A percentile compares a stretch with the other conserved stretches of the same genome.
phyloP scores from a whole-genome alignment of 2,329 filamentous ascomycete genomes.

The Peltaster fructicola region DNA sequence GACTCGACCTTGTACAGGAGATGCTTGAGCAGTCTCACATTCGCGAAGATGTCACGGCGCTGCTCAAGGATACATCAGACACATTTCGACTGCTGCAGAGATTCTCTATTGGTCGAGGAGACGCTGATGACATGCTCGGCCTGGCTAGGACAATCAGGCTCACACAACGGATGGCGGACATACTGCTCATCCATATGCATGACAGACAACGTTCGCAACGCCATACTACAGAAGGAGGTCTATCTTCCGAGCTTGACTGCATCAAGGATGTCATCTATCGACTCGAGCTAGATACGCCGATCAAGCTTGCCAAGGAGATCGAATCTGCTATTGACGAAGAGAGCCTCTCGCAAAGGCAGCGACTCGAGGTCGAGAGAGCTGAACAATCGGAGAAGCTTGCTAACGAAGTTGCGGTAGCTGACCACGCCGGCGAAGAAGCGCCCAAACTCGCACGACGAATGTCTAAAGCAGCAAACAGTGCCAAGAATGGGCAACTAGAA shows the following conservation, averaged over 20 bases:
- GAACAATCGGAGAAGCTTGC: conserved; percentile 56
- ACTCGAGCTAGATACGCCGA: conserved; percentile 49
- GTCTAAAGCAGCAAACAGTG: conserved; percentile 6
- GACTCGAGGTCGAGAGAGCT: conserved; percentile 54
- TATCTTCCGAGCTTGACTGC: conserved; percentile 9
- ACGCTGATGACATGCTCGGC: conserved; percentile 74
- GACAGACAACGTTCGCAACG: too few relatives aligned
- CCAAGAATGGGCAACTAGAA: conserved; percentile 3
- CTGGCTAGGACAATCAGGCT: conserved; percentile 66
- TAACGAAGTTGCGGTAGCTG: conserved; percentile 49
- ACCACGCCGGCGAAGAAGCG: conserved; percentile 40
- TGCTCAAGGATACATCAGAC: conserved; percentile 64
- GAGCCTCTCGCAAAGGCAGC: conserved; percentile 64
- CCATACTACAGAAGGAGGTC: too few relatives aligned
- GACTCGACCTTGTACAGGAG: conserved; percentile 64
- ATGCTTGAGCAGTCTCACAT: conserved; percentile 52
- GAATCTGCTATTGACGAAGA: conserved; percentile 77
- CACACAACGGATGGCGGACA: conserved; percentile 45
- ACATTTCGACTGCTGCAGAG: conserved; percentile 82
- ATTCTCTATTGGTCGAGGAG: conserved; percentile 81
- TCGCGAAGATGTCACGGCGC: conserved; percentile 47
- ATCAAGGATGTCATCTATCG: conserved; percentile 28
- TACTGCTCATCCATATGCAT: conserved; percentile 24
- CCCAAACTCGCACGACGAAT: conserved; percentile 11
- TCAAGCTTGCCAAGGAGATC: conserved; percentile 53